Conservation (phyloP, 2,329 filamentous ascomycete species). For the Pestalotiopsis sp. region DNA sequence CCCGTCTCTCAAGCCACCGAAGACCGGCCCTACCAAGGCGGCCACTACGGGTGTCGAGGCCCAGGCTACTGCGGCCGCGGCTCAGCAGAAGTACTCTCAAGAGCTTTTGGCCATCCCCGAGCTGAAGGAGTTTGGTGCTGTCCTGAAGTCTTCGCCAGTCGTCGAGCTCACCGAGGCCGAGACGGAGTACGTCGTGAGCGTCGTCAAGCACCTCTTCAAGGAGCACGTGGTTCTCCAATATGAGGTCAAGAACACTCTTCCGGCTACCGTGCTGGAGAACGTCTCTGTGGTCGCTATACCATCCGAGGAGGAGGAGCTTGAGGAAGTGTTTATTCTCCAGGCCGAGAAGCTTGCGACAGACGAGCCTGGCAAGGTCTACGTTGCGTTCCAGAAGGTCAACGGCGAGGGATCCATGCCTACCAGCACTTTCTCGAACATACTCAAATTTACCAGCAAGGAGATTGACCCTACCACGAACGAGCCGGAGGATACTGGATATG, state of each 20-base stretch:
- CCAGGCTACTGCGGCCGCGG: slow-evolving; percentile 73
- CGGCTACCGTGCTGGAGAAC: slow-evolving; percentile 86
- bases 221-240: slow-evolving; percentile 95
- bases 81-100: slow-evolving; percentile 85
- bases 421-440: slow-evolving; percentile 82
- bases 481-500: slow-evolving; percentile 88
- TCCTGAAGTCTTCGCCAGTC: slow-evolving; percentile 86
- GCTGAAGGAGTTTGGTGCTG: slow-evolving; percentile 81
- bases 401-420: slow-evolving; percentile 77
- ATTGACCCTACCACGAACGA: slow-evolving; percentile 93
- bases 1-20: slow-evolving; percentile 91
- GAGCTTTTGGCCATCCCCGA: slow-evolving; percentile 88
- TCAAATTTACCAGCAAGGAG: slow-evolving; percentile 98
- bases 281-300: slow-evolving; percentile 82
- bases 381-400: slow-evolving; percentile 83
- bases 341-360: slow-evolving; percentile 80
- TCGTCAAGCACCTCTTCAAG: slow-evolving; percentile 97
- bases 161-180: slow-evolving; percentile 95
- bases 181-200: slow-evolving; percentile 92
- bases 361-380: slow-evolving; percentile 90
- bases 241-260: slow-evolving; percentile 95
- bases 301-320: slow-evolving; percentile 76
- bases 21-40: slow-evolving; percentile 73
- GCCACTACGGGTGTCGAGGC: slow-evolving; percentile 70
- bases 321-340: slow-evolving; percentile 93